phyloP scores from a whole-genome alignment of 1,284 basidiomycete species.

The Leccinum ponderosum region DNA sequence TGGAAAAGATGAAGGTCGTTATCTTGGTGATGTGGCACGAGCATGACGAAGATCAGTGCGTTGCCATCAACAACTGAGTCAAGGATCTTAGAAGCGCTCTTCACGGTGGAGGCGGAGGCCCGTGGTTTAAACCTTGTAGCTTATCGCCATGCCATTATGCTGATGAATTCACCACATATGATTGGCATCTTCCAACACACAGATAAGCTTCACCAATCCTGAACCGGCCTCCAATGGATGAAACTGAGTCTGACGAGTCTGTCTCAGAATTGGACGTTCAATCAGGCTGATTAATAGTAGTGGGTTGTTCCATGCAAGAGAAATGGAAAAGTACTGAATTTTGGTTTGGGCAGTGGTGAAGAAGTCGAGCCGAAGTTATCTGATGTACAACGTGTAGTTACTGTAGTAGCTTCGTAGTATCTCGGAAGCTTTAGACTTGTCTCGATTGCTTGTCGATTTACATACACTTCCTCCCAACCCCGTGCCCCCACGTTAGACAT shows the following conservation, averaged over 20 bases:
- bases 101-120: neutral
- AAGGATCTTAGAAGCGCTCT: neutral
- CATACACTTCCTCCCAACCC: too few species aligned
- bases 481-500: too few species aligned
- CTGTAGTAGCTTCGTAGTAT: too few species aligned
- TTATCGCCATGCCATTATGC: neutral
- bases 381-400: too few species aligned
- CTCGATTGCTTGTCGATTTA: too few species aligned
- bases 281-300: neutral
- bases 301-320: neutral
- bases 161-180: neutral
- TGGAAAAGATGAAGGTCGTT: neutral
- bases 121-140: neutral
- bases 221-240: neutral
- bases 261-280: neutral
- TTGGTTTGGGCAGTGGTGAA: too few species aligned
- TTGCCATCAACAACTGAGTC: neutral
- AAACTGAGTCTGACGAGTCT: neutral
- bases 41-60: neutral
- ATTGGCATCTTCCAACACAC: neutral
- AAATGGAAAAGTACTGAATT: slow-evolving; percentile 2
- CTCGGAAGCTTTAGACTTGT: too few species aligned
- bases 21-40: neutral
- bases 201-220: neutral
- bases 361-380: too few species aligned